These are phyloP conservation scores for Ophidiomyces ophidiicola DNA, from an alignment of 2,329 filamentous ascomycete species.

Conservation along the genomic window DNA sequence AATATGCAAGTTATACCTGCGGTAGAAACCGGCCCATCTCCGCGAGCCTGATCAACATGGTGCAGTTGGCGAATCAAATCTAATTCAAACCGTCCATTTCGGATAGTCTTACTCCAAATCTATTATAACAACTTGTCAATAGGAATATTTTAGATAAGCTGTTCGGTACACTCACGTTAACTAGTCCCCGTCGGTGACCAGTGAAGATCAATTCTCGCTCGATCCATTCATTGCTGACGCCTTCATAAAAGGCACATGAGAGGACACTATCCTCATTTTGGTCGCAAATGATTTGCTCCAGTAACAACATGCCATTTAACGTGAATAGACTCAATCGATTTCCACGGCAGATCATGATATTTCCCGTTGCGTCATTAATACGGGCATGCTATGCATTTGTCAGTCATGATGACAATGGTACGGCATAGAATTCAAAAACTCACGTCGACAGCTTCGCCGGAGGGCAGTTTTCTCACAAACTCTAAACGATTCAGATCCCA, in stretches of 20 bases:
- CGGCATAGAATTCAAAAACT: conserved; percentile 12
- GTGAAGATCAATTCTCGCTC: conserved; percentile 80
- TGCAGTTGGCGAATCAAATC: conserved; percentile 71
- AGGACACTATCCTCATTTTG: conserved; percentile 62
- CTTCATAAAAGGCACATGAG: conserved; percentile 86
- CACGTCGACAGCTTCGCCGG: conserved; percentile 41
- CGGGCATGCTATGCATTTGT: conserved; percentile 50
- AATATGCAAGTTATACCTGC: conserved; percentile 76
- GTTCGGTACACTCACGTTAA: conserved; percentile 45
- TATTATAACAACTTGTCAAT: conserved; percentile 17
- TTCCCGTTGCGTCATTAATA: conserved; percentile 83
- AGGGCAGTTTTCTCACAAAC: conserved; percentile 64
- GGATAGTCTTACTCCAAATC: conserved; percentile 47
- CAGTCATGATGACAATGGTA: not conserved
- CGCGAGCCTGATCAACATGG: conserved; percentile 58
- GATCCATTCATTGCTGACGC: conserved; percentile 79
- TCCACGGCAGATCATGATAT: conserved; percentile 74
- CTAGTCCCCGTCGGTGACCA: conserved; percentile 69
- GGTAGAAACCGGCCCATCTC: conserved; percentile 42
- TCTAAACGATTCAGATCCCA: conserved; percentile 91
- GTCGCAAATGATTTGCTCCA: conserved; percentile 70
- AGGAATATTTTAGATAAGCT: not conserved
- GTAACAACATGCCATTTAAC: conserved; percentile 70
- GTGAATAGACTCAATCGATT: conserved; percentile 67
- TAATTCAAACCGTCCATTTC: conserved; percentile 57